These are phyloP conservation scores for Daldinia eschscholtzii DNA, from an alignment of 2,329 filamentous ascomycete genomes.

Conservation along the genomic window DNA sequence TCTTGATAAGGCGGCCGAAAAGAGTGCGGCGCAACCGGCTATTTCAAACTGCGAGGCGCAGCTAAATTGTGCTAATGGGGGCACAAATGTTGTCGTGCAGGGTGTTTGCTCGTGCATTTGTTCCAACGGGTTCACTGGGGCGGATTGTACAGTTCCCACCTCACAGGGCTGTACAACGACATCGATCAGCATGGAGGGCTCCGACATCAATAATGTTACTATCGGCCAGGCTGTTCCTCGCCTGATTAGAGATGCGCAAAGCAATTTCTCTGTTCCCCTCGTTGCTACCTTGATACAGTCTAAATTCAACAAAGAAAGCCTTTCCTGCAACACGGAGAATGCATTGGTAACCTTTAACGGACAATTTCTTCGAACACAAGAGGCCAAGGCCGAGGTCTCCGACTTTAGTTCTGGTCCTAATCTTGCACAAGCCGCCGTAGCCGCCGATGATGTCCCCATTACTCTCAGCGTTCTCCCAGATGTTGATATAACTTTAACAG, in stretches of 20 bases:
- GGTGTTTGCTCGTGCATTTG: conserved; percentile 87
- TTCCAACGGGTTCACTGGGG: conserved; percentile 83
- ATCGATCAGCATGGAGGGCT: conserved; percentile 56
- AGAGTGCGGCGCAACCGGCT: conserved; percentile 52
- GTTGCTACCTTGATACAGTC: conserved; percentile 77
- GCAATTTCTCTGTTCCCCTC: conserved; percentile 82
- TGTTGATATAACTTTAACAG: conserved; percentile 53
- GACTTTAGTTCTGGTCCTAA: conserved; percentile 42
- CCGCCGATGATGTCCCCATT: conserved; percentile 48
- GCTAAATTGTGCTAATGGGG: conserved; percentile 81
- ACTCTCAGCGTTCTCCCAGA: conserved; percentile 52
- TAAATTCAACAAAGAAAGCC: conserved; percentile 78
- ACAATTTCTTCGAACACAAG: conserved; percentile 55
- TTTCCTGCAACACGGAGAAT: conserved; percentile 89
- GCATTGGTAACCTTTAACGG: conserved; percentile 87
- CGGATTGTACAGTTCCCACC: conserved; percentile 63
- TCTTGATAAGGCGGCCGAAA: conserved; percentile 61
- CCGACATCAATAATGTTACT: conserved; percentile 74
- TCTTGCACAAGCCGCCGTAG: conserved; percentile 41
- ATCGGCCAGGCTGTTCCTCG: conserved; percentile 83
- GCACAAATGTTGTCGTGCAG: conserved; percentile 77
- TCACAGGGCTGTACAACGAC: conserved; percentile 67
- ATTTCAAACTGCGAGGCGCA: conserved; percentile 69
- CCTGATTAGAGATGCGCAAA: conserved; percentile 73
- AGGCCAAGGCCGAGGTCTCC: conserved; percentile 47